Evolutionary conservation across 495 filamentous ascomycete genomes (phyloP).

Genomic region (Sabuloglossum arenarium): DNA sequence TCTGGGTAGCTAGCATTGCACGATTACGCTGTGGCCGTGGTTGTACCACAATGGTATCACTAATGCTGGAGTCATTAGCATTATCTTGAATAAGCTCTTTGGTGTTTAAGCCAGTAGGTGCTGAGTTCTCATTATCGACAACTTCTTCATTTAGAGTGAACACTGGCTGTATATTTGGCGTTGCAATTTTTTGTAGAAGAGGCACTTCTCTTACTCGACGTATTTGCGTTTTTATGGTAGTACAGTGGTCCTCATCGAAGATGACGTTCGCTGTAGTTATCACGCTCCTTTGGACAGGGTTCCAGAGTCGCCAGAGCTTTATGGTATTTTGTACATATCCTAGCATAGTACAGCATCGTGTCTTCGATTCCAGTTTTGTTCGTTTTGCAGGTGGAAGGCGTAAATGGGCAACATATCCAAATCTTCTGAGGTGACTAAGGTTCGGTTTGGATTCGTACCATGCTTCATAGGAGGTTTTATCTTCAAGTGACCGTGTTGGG

Average conservation of each 20-base stretch:
- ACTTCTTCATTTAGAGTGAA: too few species aligned
- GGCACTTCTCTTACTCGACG: too few species aligned
- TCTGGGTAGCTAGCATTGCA: too few species aligned
- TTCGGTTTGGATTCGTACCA: neutral
- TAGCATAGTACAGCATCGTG: neutral
- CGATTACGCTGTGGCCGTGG: neutral
- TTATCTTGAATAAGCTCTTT: too few species aligned
- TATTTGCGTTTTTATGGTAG: too few species aligned
- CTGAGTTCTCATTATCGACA: too few species aligned
- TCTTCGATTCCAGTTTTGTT: neutral
- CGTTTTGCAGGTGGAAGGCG: neutral
- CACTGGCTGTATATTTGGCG: too few species aligned
- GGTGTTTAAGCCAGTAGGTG: too few species aligned
- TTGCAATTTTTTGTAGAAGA: too few species aligned
- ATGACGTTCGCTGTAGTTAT: neutral
- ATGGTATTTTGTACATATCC: neutral
- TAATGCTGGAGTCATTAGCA: too few species aligned
- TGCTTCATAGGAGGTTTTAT: slow-evolving; percentile 16
- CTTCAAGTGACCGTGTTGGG: neutral
- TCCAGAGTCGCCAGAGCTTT: neutral
- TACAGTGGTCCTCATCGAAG: neutral
- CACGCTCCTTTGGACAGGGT: neutral
- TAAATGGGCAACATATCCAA: neutral
- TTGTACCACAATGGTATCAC: too few species aligned
- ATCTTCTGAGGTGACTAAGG: neutral